Base-by-base conservation (phyloP, 2,329 filamentous ascomycete species). In the Fusarium luffae region DNA sequence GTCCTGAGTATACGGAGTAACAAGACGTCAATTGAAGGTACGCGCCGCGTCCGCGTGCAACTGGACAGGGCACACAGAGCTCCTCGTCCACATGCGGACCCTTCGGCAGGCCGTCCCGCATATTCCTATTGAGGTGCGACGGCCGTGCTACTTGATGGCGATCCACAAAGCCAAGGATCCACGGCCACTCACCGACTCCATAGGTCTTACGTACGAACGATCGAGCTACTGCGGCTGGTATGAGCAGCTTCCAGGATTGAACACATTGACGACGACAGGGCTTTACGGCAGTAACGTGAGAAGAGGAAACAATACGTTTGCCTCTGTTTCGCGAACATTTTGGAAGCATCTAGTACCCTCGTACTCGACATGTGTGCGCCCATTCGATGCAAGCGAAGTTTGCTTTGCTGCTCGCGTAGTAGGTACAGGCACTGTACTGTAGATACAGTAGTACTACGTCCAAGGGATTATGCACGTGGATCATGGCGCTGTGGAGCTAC, bases 161-260 rank as follows among this genome's bases (percentile, higher is more conserved):
- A 69, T 69, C 68, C 68, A 71, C 68, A 66, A 56, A 48, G 68
- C 49, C 68, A 51, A 66, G 68, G 65, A 69, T 71, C 62, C 65
- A 69, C 42, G 70, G 52, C 72, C 72, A 74, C 70, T 74, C 72
- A 74, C 72, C 72, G 72, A 74, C 72, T 74, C 56, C 54, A 23
- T 68, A 66, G 52, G 51, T 71, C 65, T 70, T 67, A 71, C 70
- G 70, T 70, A 74, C 68, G 63, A 70, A 72, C 68, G 70, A 73
- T 67, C 66, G 66, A 71, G 69, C 69, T 70, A 62, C 68, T 73
- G 64, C 62, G 48, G 58, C 64, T 55, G 60, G 67, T 60, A 63
- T 59, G 61, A 56, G 56, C 59, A 59, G 54, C 56, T 60, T 68
- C 43, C 49, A 52, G 32, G 52, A 57, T 59, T 65, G 54, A 52